A percentile compares a stretch with the other conserved stretches of the same genome.
These are phyloP conservation scores for Hyaloscypha bicolor DNA, from an alignment of 495 filamentous ascomycete species.

Conservation along the genomic window DNA sequence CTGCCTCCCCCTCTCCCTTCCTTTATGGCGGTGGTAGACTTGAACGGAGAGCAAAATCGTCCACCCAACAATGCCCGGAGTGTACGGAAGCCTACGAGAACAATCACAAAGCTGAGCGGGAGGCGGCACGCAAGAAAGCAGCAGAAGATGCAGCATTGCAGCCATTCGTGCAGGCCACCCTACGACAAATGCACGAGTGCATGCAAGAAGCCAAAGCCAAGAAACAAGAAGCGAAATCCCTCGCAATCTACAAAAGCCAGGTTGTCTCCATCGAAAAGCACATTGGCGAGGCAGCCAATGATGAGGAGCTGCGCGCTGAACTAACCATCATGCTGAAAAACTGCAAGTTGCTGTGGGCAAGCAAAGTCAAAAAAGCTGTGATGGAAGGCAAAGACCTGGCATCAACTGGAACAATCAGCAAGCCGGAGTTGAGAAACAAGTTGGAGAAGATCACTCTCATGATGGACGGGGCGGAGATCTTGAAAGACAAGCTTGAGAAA, in stretches of 20 bases:
- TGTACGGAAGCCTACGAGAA: no score
- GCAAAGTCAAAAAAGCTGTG: neutral
- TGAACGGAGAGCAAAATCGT: no score
- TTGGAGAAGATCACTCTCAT: neutral
- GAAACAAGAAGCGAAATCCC: neutral
- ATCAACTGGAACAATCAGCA: no score
- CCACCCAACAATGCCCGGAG: no score
- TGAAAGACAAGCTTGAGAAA: slow-evolving; percentile 2
- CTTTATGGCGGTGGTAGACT: no score
- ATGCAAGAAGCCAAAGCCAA: neutral
- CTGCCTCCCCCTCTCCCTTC: no score
- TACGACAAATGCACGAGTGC: no score
- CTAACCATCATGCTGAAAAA: neutral
- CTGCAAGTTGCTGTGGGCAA: neutral
- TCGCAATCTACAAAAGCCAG: neutral
- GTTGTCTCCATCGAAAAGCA: neutral
- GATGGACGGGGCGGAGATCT: neutral
- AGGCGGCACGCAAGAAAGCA: no score
- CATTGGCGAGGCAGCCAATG: neutral
- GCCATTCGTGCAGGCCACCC: no score
- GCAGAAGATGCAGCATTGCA: no score
- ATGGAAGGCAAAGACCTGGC: neutral
- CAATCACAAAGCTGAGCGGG: no score
- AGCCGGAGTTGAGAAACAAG: neutral
- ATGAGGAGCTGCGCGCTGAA: neutral